A percentile compares a stretch with the other conserved stretches of the same genome.
Evolutionary conservation across 129 eudicot genomes (phyloP).

Genomic region (Pseudognaphalium luteoalbum): DNA sequence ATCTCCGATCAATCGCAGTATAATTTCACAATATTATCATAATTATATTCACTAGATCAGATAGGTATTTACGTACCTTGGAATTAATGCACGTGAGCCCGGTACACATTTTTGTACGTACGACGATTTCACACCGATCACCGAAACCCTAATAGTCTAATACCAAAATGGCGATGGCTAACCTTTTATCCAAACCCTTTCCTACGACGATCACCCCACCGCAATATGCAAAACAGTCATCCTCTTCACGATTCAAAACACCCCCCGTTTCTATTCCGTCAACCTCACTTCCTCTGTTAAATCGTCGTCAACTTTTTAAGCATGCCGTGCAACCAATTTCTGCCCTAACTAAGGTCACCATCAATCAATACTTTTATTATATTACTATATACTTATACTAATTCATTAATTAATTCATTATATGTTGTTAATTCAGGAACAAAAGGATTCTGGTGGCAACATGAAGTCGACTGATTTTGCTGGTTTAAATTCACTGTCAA

Average conservation of each 20-base stretch:
- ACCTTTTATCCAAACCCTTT: conserved; percentile 21
- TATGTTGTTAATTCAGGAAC: conserved; percentile 15
- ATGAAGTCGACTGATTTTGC: conserved; percentile 13
- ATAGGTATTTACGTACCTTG: conserved; percentile 5
- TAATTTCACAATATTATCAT: too few relatives aligned
- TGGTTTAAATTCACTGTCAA: not conserved
- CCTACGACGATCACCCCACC: conserved; percentile 12
- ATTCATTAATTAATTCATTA: too few relatives aligned
- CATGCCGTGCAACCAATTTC: not conserved
- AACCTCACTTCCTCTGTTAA: not conserved
- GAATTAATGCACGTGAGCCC: not conserved
- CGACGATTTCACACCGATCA: not conserved
- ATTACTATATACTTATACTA: too few relatives aligned
- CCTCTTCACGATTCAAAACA: conserved; percentile 24
- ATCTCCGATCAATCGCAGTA: too few relatives aligned
- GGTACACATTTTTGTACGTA: not conserved
- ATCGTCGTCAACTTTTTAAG: not conserved
- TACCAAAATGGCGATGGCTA: conserved; percentile 19
- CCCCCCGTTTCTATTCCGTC: conserved; percentile 3
- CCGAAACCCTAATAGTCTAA: not conserved
- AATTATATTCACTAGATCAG: too few relatives aligned
- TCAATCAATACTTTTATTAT: not conserved
- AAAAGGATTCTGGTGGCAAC: conserved; percentile 30
- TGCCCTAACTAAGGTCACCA: not conserved
- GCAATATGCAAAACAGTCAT: not conserved